Percentiles rank a stretch among this genome's conserved stretches.
Conservation (phyloP, 805 yeast species). For the Sugiyamaella americana region DNA sequence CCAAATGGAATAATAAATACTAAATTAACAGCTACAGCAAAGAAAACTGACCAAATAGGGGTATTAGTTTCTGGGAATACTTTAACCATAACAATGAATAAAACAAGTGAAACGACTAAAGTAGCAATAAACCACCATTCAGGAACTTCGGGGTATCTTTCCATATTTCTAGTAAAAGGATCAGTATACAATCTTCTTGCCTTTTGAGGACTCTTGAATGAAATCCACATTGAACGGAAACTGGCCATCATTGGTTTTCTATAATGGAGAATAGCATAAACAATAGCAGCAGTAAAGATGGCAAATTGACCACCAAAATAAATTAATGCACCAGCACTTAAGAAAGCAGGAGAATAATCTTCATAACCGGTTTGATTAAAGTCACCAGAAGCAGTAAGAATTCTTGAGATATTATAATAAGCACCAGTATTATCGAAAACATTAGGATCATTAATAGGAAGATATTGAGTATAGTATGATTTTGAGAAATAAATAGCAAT, state of each 20-base stretch:
- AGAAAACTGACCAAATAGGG: conserved; percentile 41
- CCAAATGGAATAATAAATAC: conserved; percentile 60
- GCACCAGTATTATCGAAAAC: conserved; percentile 50
- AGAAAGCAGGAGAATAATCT: conserved; percentile 62
- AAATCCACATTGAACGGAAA: conserved; percentile 11
- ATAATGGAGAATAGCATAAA: conserved; percentile 31
- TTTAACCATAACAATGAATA: conserved; percentile 32
- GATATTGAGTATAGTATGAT: conserved; percentile 51
- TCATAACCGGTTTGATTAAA: conserved; percentile 45
- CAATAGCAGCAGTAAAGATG: conserved; percentile 49
- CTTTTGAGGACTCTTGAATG: conserved; percentile 5
- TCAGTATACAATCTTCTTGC: conserved; percentile 27
- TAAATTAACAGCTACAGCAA: conserved; percentile 48
- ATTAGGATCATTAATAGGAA: conserved; percentile 54
- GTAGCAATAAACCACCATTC: conserved; percentile 46
- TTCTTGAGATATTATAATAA: conserved; percentile 41
- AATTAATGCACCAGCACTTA: conserved; percentile 42
- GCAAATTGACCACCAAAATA: conserved; percentile 53
- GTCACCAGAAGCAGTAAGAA: conserved; percentile 32
- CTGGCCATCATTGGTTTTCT: conserved; percentile 21
- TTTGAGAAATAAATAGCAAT: conserved; percentile 50
- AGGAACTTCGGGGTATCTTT: conserved; percentile 45
- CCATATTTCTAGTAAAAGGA: conserved; percentile 47
- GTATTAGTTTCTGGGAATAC: conserved; percentile 19
- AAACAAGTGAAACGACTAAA: conserved; percentile 37